Base-by-base conservation (phyloP, 2,329 filamentous ascomycete species). In the Aspergillus chevalieri region DNA sequence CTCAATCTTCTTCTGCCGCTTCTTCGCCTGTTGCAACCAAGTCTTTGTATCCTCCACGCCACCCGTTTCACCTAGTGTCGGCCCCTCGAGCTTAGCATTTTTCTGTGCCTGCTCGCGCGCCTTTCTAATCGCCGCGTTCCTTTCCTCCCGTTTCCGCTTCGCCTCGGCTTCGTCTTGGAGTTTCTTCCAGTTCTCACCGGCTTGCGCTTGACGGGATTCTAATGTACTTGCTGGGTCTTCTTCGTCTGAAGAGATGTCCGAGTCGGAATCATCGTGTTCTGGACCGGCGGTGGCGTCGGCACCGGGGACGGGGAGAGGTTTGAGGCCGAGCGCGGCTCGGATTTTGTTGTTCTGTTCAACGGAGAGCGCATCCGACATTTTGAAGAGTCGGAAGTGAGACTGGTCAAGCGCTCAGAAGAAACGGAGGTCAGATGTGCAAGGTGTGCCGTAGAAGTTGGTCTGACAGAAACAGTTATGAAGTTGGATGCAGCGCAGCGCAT, bases 331-430 rank as follows among this genome's bases (percentile, higher is more conserved):
- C 45, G 89, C 89, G 61, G 85, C 78, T 62, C 92, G 89, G 64
- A 96, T 86, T 65, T 91, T 87, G 75, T 97, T 97, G 57, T 89
- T 89, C 78, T 96, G 90, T 71, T 94, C 88, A 65, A 97, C 91
- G 24, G 87, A 85, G 42, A 88, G 82, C 60, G 83, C 66, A 64
- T 76, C 74, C 52, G 74, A 65, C 73, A 76, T 77, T 28, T 54
- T 70, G 59, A 53, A 52, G 28, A 52, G 17, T 10, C 36, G 38
- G 43, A 19, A 38, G 46, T 42, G 43, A 28, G 36, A 34, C 10
- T 36, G n/a, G 19, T 15, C 17, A 26, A 21, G n/a, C 22, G 21
- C n/a, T 39, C 7, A 42, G 12, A 38, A 26, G 15, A 34, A 15
- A 36, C 15, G 17, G 43, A 24, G 9, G 15, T 30, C 8, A 3